Conservation (phyloP, 2,329 filamentous ascomycete genomes). For the Fusarium chlamydosporum region DNA sequence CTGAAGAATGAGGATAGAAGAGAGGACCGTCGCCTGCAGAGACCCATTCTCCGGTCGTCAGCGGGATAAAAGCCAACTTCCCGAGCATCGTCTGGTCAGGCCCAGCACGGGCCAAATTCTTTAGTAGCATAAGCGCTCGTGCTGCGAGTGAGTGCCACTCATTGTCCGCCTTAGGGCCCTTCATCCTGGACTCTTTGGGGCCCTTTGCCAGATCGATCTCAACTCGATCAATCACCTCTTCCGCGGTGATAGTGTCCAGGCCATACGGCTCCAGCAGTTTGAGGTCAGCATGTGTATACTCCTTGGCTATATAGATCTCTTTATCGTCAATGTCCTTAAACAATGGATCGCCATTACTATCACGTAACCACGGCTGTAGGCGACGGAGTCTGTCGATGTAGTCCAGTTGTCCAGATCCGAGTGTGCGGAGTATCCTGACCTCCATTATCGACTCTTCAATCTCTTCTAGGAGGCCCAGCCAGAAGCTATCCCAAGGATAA, state of each 20-base stretch:
- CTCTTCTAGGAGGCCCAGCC: slow-evolving; percentile 45
- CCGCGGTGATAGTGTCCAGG: background rate
- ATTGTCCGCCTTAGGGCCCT: slow-evolving; percentile 3
- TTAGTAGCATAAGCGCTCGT: slow-evolving; percentile 15
- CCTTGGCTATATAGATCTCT: slow-evolving; percentile 41
- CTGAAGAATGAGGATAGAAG: slow-evolving; percentile 31
- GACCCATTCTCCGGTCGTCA: slow-evolving; percentile 37
- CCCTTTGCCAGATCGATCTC: slow-evolving; percentile 17
- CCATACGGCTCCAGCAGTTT: slow-evolving; percentile 23
- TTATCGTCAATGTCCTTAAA: slow-evolving; percentile 28
- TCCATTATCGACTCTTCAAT: slow-evolving; percentile 43
- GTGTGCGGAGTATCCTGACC: slow-evolving; percentile 24
- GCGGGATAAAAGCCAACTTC: slow-evolving; percentile 30
- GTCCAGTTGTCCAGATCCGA: slow-evolving; percentile 7
- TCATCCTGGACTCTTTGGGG: slow-evolving; percentile 28
- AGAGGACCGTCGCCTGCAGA: slow-evolving; percentile 17
- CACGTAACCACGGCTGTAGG: slow-evolving; percentile 23
- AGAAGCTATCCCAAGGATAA: slow-evolving; percentile 50
- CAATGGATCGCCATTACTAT: slow-evolving; percentile 35
- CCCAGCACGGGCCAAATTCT: background rate
- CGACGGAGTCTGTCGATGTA: slow-evolving; percentile 22
- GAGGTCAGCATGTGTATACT: slow-evolving; percentile 27
- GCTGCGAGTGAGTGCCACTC: slow-evolving; percentile 43
- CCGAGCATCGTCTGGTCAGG: background rate
- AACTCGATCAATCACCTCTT: slow-evolving; percentile 18